phyloP scores from a whole-genome alignment of 352 stramenopile genomes.

The Phytophthora citricola region DNA sequence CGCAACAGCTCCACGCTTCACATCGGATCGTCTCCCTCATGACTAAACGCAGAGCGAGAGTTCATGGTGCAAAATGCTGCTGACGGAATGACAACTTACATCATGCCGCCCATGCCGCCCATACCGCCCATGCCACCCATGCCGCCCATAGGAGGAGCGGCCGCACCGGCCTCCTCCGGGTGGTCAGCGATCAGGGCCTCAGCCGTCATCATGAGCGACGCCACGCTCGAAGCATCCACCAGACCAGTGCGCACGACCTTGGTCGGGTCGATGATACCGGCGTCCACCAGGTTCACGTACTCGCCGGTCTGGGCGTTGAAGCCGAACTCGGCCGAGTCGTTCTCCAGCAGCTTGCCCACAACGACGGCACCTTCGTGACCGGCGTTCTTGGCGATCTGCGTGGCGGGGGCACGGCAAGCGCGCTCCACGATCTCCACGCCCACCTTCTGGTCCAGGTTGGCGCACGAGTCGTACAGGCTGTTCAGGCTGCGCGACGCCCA shows the following conservation, averaged over 20 bases:
- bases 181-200: slow-evolving; percentile 98
- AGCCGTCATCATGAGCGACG: slow-evolving; percentile 99
- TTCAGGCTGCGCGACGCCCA: slow-evolving; percentile 96
- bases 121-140: slow-evolving; percentile 87
- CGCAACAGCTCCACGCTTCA: slow-evolving; percentile 39
- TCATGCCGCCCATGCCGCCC: slow-evolving; percentile 88
- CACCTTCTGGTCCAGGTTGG: slow-evolving; percentile 98
- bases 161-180: slow-evolving; percentile 83
- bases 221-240: slow-evolving; percentile 98
- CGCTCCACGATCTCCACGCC: slow-evolving; percentile 98
- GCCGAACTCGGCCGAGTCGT: slow-evolving; percentile 90
- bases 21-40: slow-evolving; percentile 26
- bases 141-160: slow-evolving; percentile 74
- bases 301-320: slow-evolving; percentile 98
- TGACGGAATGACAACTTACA: slow-evolving; percentile 51
- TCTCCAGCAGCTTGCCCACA: slow-evolving; percentile 99
- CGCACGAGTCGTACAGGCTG: slow-evolving; percentile 85
- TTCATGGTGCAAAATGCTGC: slow-evolving; percentile 25
- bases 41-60: slow-evolving; percentile 16
- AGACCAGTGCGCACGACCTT: slow-evolving; percentile 99
- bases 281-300: slow-evolving; percentile 98
- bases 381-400: slow-evolving; percentile 98
- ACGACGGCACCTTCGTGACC: slow-evolving; percentile 98
- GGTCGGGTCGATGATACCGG: slow-evolving; percentile 98
- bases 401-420: slow-evolving; percentile 94